Evolutionary conservation across 2,329 filamentous ascomycete genomes (phyloP).

Genomic region (Verticillium dahliae): DNA sequence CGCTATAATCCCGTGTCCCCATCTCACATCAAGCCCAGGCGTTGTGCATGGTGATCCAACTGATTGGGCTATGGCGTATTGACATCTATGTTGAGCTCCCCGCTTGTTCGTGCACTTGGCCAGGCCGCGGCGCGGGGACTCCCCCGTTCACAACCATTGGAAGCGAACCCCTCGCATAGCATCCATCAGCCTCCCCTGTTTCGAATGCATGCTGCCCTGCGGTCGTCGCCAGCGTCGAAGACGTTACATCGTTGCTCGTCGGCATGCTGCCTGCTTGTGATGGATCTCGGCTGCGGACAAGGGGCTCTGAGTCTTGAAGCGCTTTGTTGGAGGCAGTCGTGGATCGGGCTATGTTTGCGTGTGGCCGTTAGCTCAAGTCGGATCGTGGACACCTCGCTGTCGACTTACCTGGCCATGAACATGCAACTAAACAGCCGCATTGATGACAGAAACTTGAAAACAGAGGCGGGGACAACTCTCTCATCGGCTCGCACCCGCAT

Average conservation of each 20-base stretch:
- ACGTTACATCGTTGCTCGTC: background rate
- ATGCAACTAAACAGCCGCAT: background rate
- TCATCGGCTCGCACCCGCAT: background rate
- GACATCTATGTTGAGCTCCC: no score
- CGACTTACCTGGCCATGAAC: background rate
- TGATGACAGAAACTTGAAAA: background rate
- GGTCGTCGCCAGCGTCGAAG: no score
- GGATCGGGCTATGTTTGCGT: background rate
- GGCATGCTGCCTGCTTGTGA: background rate
- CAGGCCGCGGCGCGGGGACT: no score
- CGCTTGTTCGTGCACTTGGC: no score
- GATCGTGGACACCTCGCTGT: background rate
- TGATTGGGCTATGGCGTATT: no score
- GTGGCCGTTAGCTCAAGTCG: background rate
- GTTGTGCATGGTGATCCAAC: no score
- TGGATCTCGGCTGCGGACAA: background rate
- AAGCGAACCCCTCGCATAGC: no score
- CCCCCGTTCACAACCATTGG: no score
- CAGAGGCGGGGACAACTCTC: background rate
- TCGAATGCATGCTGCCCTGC: background rate
- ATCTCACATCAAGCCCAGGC: no score
- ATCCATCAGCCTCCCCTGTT: no score
- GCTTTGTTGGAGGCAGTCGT: background rate
- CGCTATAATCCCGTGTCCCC: no score
- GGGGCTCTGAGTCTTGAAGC: background rate